phyloP scores from a whole-genome alignment of 2,329 filamentous ascomycete species.

The Xylariaceae sp. region DNA sequence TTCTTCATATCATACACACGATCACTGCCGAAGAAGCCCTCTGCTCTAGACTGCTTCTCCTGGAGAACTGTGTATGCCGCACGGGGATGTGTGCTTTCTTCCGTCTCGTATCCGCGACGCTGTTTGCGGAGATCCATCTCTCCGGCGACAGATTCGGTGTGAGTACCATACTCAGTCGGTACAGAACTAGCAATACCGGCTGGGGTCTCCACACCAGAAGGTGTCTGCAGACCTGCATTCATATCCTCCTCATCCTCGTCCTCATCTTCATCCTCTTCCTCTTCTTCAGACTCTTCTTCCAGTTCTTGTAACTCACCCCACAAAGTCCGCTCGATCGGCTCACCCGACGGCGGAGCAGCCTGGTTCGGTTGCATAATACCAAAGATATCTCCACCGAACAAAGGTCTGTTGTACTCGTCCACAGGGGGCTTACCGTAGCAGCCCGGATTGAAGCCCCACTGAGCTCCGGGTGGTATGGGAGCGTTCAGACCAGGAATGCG shows the following conservation, averaged over 20 bases:
- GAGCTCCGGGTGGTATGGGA: conserved; percentile 78
- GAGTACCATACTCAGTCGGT: conserved; percentile 70
- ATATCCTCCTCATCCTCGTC: conserved; percentile 59
- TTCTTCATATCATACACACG: conserved; percentile 81
- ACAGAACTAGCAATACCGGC: conserved; percentile 75
- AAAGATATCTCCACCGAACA: conserved; percentile 94
- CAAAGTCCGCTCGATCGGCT: conserved; percentile 77
- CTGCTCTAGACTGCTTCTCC: conserved; percentile 76
- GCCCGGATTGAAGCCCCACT: conserved; percentile 93
- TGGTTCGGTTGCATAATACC: conserved; percentile 56
- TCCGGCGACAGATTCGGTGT: conserved; percentile 67
- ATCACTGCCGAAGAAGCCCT: conserved; percentile 95
- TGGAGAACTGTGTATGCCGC: conserved; percentile 86
- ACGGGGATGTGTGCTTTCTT: conserved; percentile 68
- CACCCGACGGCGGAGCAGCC: conserved; percentile 48
- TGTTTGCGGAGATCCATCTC: conserved; percentile 91
- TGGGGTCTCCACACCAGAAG: conserved; percentile 73
- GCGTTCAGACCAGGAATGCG: conserved; percentile 94
- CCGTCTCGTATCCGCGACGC: conserved; percentile 78
- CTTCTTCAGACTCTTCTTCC: conserved; percentile 56
- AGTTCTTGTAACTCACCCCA: conserved; percentile 84
- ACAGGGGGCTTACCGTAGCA: conserved; percentile 95
- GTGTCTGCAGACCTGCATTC: conserved; percentile 64
- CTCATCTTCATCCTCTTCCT: conserved; percentile 67
- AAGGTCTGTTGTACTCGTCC: conserved; percentile 83